Evolutionary conservation across 352 stramenopile species (phyloP).

Genomic region (Phytophthora sojae): DNA sequence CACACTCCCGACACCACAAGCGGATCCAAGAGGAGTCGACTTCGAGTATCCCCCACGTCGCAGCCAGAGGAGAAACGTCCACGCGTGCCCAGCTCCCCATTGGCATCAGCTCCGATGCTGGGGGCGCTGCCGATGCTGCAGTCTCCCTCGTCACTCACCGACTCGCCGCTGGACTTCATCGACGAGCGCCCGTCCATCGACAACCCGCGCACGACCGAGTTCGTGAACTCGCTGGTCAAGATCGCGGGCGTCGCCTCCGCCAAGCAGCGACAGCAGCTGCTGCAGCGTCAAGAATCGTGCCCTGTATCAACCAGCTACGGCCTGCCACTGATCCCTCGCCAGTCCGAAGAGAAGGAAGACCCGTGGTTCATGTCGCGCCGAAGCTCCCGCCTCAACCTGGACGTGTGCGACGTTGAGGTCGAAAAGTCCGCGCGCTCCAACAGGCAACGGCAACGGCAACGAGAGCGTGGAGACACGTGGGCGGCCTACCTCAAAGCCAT

Average conservation of each 20-base stretch:
- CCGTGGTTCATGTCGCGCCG: constrained; percentile 17
- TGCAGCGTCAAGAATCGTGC: constrained; percentile 15
- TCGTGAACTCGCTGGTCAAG: constrained; percentile 30
- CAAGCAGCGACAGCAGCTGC: constrained; percentile 33
- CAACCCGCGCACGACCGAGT: constrained; percentile 19
- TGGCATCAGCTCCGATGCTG: constrained; percentile 12
- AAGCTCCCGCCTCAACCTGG: constrained; percentile 36
- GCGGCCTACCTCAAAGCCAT: constrained; percentile 30
- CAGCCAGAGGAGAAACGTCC: constrained; percentile 24
- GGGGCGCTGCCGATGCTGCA: constrained; percentile 29
- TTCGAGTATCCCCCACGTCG: constrained; percentile 16
- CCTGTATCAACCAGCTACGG: constrained; percentile 2
- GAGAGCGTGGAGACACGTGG: constrained; percentile 11
- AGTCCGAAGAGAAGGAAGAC: constrained; percentile 19
- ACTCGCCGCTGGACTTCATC: constrained; percentile 31
- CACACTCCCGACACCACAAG: constrained; percentile 13
- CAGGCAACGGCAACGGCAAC: background rate
- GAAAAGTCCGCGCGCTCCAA: constrained; percentile 19
- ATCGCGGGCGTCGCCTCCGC: constrained; percentile 25
- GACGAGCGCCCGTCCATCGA: constrained; percentile 15
- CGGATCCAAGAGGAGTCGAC: constrained; percentile 17
- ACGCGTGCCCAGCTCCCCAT: constrained; percentile 15
- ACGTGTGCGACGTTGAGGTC: constrained; percentile 34
- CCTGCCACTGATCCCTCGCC: constrained; percentile 3
- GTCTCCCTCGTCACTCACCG: constrained; percentile 23